A percentile compares a stretch with the other conserved stretches of the same genome.
phyloP scores from a whole-genome alignment of 352 stramenopile genomes.

The Aphanomyces cochlioides region DNA sequence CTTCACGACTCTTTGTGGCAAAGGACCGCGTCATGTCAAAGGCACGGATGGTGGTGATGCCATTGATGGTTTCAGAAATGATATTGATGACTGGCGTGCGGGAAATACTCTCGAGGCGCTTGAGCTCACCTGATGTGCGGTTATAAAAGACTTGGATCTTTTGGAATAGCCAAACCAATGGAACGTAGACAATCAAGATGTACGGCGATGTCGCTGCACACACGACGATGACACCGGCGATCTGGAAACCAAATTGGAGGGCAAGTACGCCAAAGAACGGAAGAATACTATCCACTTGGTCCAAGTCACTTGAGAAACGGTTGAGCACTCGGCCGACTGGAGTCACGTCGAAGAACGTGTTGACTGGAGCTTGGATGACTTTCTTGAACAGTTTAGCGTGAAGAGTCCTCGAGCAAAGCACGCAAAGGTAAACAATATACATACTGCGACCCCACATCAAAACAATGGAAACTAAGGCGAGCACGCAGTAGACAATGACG shows the following conservation, averaged over 20 bases:
- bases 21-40: too few relatives aligned
- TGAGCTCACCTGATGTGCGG: conserved; percentile 58
- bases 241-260: too few relatives aligned
- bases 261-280: neutral
- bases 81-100: conserved; percentile 89
- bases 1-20: conserved; percentile 62
- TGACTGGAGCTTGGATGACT: conserved; percentile 9
- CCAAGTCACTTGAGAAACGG: conserved; percentile 26
- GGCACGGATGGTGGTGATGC: too few relatives aligned
- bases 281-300: neutral
- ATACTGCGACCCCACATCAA: neutral
- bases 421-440: neutral
- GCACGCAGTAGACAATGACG: neutral
- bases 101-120: conserved; percentile 58
- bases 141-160: conserved; percentile 41
- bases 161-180: conserved; percentile 57
- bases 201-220: conserved; percentile 57
- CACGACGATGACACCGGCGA: conserved; percentile 34
- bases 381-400: neutral
- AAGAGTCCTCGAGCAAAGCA: neutral
- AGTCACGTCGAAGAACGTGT: conserved; percentile 16
- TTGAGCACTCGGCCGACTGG: conserved; percentile 71
- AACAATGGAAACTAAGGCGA: too few relatives aligned
- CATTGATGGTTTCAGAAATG: conserved; percentile 37
- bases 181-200: conserved; percentile 52